phyloP scores from a whole-genome alignment of 371 early-diverging fungal species.

The Syncephalis plumigaleata region DNA sequence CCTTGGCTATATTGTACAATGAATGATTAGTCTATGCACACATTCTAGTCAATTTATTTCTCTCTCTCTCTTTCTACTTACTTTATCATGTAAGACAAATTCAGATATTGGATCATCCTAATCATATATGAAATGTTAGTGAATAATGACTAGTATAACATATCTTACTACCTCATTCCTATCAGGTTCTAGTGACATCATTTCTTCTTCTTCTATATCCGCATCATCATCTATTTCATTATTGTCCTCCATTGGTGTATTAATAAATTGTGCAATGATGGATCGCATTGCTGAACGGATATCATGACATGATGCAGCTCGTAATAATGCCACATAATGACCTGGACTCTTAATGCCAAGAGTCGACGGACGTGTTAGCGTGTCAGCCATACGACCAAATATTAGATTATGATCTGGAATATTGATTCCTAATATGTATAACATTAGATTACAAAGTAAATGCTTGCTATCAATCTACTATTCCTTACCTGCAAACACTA shows the following conservation, averaged over 20 bases:
- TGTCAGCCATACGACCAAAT: slow-evolving; percentile 11
- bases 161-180: background rate
- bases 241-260: slow-evolving; percentile 4
- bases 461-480: no score
- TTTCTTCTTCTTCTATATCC: slow-evolving; percentile 9
- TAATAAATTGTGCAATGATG: slow-evolving; percentile 42
- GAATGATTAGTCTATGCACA: no score
- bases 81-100: no score
- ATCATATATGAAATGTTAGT: background rate
- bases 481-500: slow-evolving; percentile 49
- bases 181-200: no score
- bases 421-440: slow-evolving; percentile 17
- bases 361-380: background rate
- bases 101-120: no score
- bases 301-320: slow-evolving; percentile 39
- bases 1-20: slow-evolving; percentile 1
- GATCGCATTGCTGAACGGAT: slow-evolving; percentile 28
- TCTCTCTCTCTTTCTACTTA: no score
- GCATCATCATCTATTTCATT: no score
- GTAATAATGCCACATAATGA: slow-evolving; percentile 38
- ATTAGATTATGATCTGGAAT: slow-evolving; percentile 16
- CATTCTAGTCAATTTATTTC: no score
- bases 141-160: background rate
- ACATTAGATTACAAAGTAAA: background rate
- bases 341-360: slow-evolving; percentile 2